Evolutionary conservation across 2,329 filamentous ascomycete species (phyloP), one percentile per base, ranked within the genome.

Genomic region (Xylariaceae sp.): DNA sequence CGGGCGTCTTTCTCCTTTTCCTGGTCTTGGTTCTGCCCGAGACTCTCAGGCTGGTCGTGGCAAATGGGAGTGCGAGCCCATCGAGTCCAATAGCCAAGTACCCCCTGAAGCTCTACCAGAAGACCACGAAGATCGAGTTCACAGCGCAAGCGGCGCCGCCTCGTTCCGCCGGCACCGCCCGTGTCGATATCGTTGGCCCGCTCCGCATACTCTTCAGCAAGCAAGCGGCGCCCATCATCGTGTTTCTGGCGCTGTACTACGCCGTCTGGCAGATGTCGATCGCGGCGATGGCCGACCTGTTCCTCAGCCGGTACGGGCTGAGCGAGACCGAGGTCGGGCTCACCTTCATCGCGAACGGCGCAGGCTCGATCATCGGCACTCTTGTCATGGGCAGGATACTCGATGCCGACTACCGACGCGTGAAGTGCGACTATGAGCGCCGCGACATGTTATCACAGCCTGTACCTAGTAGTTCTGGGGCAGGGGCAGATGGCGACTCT

Each of bases 181-280:
- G 31, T 0, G 55, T 77, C 19, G 65, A 75, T 44, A 27, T 75
- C 1, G 50, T 62, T 0, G 67, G 66, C 0, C 67, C 71, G 0
- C 50, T 74, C 1, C 62, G 64, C 1, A 71, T 75, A n/a, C 61
- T 75, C 3, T 29, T 64, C 14, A 66, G 58, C 51, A 69, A 64
- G 27, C 57, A 66, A 1, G 65, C 69, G 0, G 57, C 64, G 0
- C 62, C 64, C 0, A 64, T 71, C 5, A 66, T 74, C 19, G 3
- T 67, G 12, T 75, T 70, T 36, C 60, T 73, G 3, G 67, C 67
- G 0, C 50, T 74, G 3, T 69, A 73, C 53, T 76, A 75, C 40
- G 63, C 70, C 1, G 66, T 72, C 6, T 76, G 70, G 69, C 70
- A 74, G 40, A 74, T 75, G 69, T 69, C 64, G 47, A 73, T 74